Conservation (phyloP, 768 basidiomycete genomes). For the Lentinula sp. region DNA sequence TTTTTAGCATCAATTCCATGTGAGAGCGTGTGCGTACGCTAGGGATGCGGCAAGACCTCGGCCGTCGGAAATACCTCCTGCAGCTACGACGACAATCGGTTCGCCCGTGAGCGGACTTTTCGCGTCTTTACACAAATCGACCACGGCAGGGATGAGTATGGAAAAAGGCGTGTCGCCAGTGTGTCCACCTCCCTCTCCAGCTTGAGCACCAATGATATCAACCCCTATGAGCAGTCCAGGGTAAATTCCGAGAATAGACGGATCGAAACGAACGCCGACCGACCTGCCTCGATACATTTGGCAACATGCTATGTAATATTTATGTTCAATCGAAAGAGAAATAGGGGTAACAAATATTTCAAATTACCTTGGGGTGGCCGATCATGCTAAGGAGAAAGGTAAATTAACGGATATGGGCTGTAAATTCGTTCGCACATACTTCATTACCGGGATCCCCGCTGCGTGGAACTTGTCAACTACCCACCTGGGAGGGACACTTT, state of each 20-base stretch:
- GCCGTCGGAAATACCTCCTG: conserved; percentile 81
- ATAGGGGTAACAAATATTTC: background rate
- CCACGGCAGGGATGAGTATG: conserved; percentile 75
- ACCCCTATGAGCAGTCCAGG: conserved; percentile 44
- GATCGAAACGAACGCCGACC: background rate
- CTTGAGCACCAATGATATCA: conserved; percentile 86
- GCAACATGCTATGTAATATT: conserved; percentile 48
- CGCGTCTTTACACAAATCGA: conserved; percentile 66
- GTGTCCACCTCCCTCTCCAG: conserved; percentile 86
- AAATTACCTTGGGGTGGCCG: conserved; percentile 71
- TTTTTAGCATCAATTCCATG: background rate
- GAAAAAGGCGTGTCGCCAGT: conserved; percentile 81
- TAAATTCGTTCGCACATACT: conserved; percentile 38
- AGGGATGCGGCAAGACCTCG: conserved; percentile 74
- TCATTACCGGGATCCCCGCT: conserved; percentile 80
- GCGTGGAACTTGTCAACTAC: conserved; percentile 78
- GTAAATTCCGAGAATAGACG: background rate
- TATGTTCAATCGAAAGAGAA: background rate
- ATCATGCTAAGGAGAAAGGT: conserved; percentile 50
- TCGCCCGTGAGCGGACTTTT: conserved; percentile 77
- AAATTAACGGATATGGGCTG: conserved; percentile 2
- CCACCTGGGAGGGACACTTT: conserved; percentile 76
- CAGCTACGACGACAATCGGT: conserved; percentile 73
- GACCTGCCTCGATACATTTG: conserved; percentile 71
- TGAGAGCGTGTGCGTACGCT: conserved; percentile 32